These are phyloP conservation scores for Candida yuanshanica DNA, from an alignment of 805 yeast species.

Conservation along the genomic window DNA sequence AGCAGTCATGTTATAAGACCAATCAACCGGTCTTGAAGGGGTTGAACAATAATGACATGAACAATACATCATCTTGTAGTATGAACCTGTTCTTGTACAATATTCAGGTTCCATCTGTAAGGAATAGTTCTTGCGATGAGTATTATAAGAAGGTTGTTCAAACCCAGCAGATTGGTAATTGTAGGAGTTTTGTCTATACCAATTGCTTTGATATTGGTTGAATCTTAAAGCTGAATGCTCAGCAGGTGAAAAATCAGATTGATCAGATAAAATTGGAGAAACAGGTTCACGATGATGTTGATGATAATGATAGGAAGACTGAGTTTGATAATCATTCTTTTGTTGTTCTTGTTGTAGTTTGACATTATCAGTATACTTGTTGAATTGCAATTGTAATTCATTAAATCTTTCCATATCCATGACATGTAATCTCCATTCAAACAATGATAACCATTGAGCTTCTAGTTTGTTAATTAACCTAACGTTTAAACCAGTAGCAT, in stretches of 20 bases:
- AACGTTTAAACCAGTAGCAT: conserved; percentile 81
- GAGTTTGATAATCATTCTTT: conserved; percentile 9
- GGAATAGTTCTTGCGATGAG: conserved; percentile 15
- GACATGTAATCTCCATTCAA: conserved; percentile 54
- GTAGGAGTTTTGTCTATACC: conserved; percentile 5
- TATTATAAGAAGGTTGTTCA: conserved; percentile 5
- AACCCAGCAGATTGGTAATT: conserved; percentile 13
- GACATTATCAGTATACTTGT: conserved; percentile 18
- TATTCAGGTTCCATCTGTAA: conserved; percentile 16
- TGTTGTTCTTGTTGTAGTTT: conserved; percentile 19
- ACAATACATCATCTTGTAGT: conserved; percentile 16
- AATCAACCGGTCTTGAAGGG: conserved; percentile 17
- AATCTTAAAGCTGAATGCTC: conserved; percentile 10
- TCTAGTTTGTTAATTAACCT: conserved; percentile 60
- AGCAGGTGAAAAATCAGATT: conserved; percentile 17
- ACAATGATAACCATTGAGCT: conserved; percentile 56
- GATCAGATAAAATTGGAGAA: conserved; percentile 17
- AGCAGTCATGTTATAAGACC: conserved; percentile 17
- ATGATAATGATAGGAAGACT: conserved; percentile 4
- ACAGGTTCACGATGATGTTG: conserved; percentile 13
- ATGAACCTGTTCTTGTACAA: conserved; percentile 23
- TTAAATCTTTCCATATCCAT: conserved; percentile 22
- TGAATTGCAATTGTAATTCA: conserved; percentile 19
- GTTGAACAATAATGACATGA: conserved; percentile 21
- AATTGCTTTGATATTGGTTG: conserved; percentile 3